Percentiles rank a stretch among this genome's conserved stretches.
These are phyloP conservation scores for Wickerhamomyces subpelliculosus DNA, from an alignment of 805 yeast genomes.

Conservation along the genomic window DNA sequence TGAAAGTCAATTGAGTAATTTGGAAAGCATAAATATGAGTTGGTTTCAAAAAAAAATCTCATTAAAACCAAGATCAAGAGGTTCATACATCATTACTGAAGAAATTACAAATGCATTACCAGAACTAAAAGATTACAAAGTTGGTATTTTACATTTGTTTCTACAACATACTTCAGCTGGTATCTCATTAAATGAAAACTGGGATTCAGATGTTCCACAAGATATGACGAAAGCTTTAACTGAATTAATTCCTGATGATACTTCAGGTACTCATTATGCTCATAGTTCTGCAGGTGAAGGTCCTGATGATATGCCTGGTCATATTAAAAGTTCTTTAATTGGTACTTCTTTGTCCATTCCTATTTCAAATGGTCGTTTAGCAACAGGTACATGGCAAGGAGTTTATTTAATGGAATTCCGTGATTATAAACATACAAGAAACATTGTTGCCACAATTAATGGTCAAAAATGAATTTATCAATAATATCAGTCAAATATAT, in stretches of 20 bases:
- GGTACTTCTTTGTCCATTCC: constrained; percentile 67
- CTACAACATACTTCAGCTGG: constrained; percentile 80
- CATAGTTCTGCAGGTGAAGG: constrained; percentile 55
- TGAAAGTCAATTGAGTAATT: no score
- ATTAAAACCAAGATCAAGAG: constrained; percentile 52
- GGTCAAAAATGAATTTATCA: constrained; percentile 41
- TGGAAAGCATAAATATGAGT: constrained; percentile 26
- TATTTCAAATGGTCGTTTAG: constrained; percentile 57
- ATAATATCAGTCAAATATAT: not conserved
- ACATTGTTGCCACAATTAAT: constrained; percentile 65
- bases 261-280: constrained; percentile 16
- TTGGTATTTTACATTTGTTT: constrained; percentile 62
- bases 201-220: constrained; percentile 67
- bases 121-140: constrained; percentile 47
- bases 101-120: constrained; percentile 54
- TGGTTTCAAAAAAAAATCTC: constrained; percentile 59
- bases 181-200: constrained; percentile 69
- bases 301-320: constrained; percentile 82
- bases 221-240: constrained; percentile 64
- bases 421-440: constrained; percentile 53
- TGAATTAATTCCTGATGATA: constrained; percentile 60
- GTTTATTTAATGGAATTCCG: constrained; percentile 73
- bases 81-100: constrained; percentile 65
- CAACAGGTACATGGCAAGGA: constrained; percentile 85
- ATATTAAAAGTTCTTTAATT: constrained; percentile 62